Evolutionary conservation across 164 flowering plant genomes (phyloP).

Genomic region (Akebia trifoliata): DNA sequence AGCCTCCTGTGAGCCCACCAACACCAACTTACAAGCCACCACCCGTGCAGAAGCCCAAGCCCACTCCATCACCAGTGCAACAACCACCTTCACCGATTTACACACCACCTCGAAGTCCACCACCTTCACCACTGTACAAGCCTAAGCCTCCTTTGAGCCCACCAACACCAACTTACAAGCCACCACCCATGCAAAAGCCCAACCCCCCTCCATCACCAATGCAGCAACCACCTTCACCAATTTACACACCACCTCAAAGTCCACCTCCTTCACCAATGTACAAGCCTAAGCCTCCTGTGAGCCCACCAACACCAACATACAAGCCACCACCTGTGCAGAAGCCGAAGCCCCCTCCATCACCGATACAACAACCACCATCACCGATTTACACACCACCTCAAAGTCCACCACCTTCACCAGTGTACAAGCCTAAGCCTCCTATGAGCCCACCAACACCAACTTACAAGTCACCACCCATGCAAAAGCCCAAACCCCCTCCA

Average conservation of each 20-base stretch:
- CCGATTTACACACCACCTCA: not conserved
- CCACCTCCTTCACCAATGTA: conserved; percentile 4
- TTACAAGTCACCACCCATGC: not conserved
- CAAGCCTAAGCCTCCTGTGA: not conserved
- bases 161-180: not conserved
- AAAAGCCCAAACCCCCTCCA: not conserved
- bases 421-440: not conserved
- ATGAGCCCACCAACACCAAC: not conserved
- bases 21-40: not conserved
- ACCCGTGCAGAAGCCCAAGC: too few species aligned
- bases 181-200: not conserved
- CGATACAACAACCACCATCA: not conserved
- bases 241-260: not conserved
- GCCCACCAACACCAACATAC: conserved; percentile 1
- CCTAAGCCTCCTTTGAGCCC: too few species aligned
- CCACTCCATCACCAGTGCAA: too few species aligned
- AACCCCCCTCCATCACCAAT: conserved; percentile 5
- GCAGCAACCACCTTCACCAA: conserved; percentile 1
- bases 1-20: too few species aligned
- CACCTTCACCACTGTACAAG: too few species aligned
- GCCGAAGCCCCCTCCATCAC: conserved; percentile 5
- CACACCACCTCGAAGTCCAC: not conserved
- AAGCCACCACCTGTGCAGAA: conserved; percentile 2
- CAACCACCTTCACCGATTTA: too few species aligned
- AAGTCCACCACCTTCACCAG: not conserved